Percentiles rank a stretch among this genome's conserved stretches.
These are phyloP conservation scores for Zymoseptoria passerinii DNA, from an alignment of 2,329 filamentous ascomycete species.

Conservation along the genomic window DNA sequence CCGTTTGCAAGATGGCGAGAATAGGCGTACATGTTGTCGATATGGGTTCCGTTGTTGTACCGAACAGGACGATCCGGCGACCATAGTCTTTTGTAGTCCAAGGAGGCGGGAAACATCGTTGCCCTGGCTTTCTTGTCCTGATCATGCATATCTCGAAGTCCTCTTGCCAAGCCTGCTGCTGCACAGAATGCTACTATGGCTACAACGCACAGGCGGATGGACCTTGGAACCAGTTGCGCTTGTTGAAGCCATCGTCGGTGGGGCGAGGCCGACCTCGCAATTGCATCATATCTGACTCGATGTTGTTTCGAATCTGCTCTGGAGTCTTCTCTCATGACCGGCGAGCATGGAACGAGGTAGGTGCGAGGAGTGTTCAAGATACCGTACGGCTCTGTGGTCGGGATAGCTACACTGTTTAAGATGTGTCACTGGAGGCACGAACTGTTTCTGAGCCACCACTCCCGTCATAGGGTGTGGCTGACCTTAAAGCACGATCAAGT, in stretches of 20 bases:
- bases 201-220: background rate
- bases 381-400: too few relatives aligned
- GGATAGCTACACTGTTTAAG: background rate
- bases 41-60: background rate
- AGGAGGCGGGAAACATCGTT: constrained; percentile 7
- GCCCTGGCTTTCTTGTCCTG: constrained; percentile 9
- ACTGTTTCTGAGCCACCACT: background rate
- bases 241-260: background rate
- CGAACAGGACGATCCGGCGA: constrained; percentile 5
- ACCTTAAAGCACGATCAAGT: background rate
- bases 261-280: background rate
- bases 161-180: constrained; percentile 4
- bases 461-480: background rate
- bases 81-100: background rate
- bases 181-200: constrained; percentile 1
- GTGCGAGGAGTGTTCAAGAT: too few relatives aligned
- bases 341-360: background rate
- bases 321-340: background rate
- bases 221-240: background rate
- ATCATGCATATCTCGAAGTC: constrained; percentile 8
- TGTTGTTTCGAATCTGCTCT: background rate
- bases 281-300: background rate
- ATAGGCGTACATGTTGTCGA: constrained; percentile 12
- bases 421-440: background rate
- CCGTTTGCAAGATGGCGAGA: constrained; percentile 10